Evolutionary conservation across 306 rosid species (phyloP).

Genomic region (Fragaria vesca): DNA sequence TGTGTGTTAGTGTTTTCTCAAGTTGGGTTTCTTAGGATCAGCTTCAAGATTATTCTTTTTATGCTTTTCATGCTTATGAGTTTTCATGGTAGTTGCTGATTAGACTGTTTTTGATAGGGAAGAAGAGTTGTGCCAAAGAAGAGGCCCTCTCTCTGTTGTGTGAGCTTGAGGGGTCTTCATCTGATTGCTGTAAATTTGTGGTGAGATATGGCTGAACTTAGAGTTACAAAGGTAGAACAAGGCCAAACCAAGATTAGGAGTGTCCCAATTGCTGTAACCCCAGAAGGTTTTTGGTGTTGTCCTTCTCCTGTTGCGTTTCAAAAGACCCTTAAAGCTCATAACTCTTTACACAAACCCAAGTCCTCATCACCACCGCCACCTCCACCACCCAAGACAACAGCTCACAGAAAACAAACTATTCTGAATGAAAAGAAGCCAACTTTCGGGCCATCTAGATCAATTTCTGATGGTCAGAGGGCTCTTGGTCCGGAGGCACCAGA

Average conservation of each 20-base stretch:
- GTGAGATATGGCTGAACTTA: slow-evolving; percentile 67
- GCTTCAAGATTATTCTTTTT: slow-evolving; percentile 29
- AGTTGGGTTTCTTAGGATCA: slow-evolving; percentile 32
- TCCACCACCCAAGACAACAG: slow-evolving; percentile 38
- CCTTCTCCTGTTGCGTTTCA: slow-evolving; percentile 94
- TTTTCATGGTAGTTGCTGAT: slow-evolving; percentile 15
- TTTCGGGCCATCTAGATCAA: slow-evolving; percentile 48
- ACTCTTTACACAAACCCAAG: slow-evolving; percentile 69
- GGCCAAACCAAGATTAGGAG: slow-evolving; percentile 74
- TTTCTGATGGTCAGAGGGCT: slow-evolving; percentile 52
- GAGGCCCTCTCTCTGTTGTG: slow-evolving; percentile 15
- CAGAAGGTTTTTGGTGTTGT: slow-evolving; percentile 95
- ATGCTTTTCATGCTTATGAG: slow-evolving; percentile 21
- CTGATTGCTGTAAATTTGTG: slow-evolving; percentile 35
- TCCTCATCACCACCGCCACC: slow-evolving; percentile 66
- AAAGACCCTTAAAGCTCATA: slow-evolving; percentile 70
- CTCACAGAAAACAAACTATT: slow-evolving; percentile 46
- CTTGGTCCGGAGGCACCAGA: slow-evolving; percentile 53
- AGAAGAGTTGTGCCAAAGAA: slow-evolving; percentile 24
- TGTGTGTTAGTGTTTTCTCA: slow-evolving; percentile 23
- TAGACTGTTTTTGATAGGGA: slow-evolving; percentile 18
- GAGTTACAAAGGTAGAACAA: slow-evolving; percentile 58
- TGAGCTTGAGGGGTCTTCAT: slow-evolving; percentile 19
- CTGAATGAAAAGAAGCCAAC: slow-evolving; percentile 51
- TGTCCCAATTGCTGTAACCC: slow-evolving; percentile 93